Evolutionary conservation across 176 grass and related monocot species (phyloP), one percentile per base, ranked within the genome.

Genomic region (Zizania latifolia): DNA sequence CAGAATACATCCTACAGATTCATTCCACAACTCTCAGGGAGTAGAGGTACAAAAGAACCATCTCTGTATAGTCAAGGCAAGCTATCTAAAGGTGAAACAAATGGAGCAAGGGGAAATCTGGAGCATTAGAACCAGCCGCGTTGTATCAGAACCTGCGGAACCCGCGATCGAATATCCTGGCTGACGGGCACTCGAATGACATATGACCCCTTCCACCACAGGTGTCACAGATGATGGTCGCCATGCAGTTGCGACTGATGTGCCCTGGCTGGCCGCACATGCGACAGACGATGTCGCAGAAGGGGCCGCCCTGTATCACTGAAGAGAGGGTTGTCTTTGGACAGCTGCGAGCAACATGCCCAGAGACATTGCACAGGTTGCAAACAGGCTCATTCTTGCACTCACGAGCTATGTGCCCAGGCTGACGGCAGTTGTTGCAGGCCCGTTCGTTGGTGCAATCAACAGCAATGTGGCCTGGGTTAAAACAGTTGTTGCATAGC

Each of bases 361-460:
- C 95, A 23, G 91, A 89, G 38, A 98, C 76, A 31, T 98, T 94
- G 79, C 95, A 94, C 1, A 92, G 68, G 70, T 98, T 94, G 84
- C 91, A 98, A 26, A 90, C 72, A 0, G 95, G 91, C 2, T 98
- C 91, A 0, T 98, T 98, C 10, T 83, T 88, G 90, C 95, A 98
- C 55, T 94, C 86, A 23, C 89, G 81, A 50, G 95, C 95, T 29
- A 98, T 86, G 75, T 94, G 91, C 4, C 95, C 95, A 0, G 91
- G 84, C 43, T 94, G 83, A 65, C 76, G 89, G 56, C 95, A 98
- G 75, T 94, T 98, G 78, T 98, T 98, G 84, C 95, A 98, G 61
- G 91, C 91, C 11, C 74, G 88, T 14, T 94, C 86, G 35, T 92
- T 98, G 30, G 86, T 94, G 62, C 91, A 94, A 41, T 90, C 91